Percentiles rank a stretch among this genome's conserved stretches.
phyloP scores from a whole-genome alignment of 352 stramenopile genomes.

The Aphanomyces stellatus region DNA sequence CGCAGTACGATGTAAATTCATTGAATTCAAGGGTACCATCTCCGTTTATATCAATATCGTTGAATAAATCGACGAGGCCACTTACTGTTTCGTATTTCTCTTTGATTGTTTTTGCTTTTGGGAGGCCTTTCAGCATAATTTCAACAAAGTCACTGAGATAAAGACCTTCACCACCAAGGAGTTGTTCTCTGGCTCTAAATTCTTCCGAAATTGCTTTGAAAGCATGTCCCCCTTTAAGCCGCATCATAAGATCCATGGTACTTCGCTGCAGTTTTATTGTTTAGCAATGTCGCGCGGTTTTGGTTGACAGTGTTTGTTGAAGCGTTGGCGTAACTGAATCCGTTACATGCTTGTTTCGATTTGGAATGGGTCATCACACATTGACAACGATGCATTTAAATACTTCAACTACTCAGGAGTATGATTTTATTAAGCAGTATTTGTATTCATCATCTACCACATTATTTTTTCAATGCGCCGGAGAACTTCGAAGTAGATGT shows the following conservation, averaged over 20 bases:
- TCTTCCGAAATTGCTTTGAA: constrained; percentile 74
- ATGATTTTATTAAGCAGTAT: too few relatives aligned
- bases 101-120: constrained; percentile 29
- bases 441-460: too few relatives aligned
- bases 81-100: constrained; percentile 47
- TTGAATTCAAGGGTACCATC: constrained; percentile 79
- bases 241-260: constrained; percentile 78
- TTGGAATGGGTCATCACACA: too few relatives aligned
- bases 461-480: too few relatives aligned
- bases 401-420: too few relatives aligned
- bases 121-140: constrained; percentile 57
- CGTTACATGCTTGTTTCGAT: too few relatives aligned
- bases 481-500: too few relatives aligned
- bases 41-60: constrained; percentile 84
- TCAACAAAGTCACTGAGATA: constrained; percentile 70
- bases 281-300: too few relatives aligned
- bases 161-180: constrained; percentile 40
- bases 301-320: too few relatives aligned
- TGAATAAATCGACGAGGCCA: constrained; percentile 68
- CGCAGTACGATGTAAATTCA: constrained; percentile 82
- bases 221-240: constrained; percentile 47
- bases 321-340: too few relatives aligned
- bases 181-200: constrained; percentile 55
- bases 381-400: too few relatives aligned
- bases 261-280: neutral